Evolutionary conservation across 2,329 filamentous ascomycete species (phyloP).

Genomic region (Fusarium musae): DNA sequence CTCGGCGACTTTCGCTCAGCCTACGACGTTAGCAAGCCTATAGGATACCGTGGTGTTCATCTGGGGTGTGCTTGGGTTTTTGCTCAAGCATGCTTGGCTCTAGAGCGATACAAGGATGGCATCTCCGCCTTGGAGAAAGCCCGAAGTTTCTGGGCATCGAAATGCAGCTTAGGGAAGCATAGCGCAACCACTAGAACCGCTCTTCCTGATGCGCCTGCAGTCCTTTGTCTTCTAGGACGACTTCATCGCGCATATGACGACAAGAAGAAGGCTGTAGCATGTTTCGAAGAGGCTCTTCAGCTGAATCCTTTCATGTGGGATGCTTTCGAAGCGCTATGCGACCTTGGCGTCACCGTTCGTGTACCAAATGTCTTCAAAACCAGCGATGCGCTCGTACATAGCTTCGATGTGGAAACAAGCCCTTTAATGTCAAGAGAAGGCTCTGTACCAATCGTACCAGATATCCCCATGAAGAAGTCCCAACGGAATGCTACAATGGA

Average conservation of each 20-base stretch:
- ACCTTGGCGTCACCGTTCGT: slow-evolving; percentile 83
- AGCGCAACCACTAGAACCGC: slow-evolving; percentile 78
- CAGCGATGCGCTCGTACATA: slow-evolving; percentile 64
- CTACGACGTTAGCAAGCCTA: slow-evolving; percentile 81
- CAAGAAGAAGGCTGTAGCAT: slow-evolving; percentile 83
- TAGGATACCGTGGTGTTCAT: slow-evolving; percentile 77
- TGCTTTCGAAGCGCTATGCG: slow-evolving; percentile 88
- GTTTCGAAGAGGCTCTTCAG: slow-evolving; percentile 89
- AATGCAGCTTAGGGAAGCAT: slow-evolving; percentile 84
- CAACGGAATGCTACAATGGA: slow-evolving; percentile 53
- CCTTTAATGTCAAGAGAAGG: slow-evolving; percentile 52
- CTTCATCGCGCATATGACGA: slow-evolving; percentile 85
- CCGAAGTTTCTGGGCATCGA: slow-evolving; percentile 77
- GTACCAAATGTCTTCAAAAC: slow-evolving; percentile 88
- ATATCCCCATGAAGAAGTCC: slow-evolving; percentile 56
- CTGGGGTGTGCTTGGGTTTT: slow-evolving; percentile 91
- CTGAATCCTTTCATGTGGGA: slow-evolving; percentile 98
- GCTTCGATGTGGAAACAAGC: slow-evolving; percentile 54
- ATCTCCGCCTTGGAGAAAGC: slow-evolving; percentile 86
- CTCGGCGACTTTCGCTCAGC: slow-evolving; percentile 86
- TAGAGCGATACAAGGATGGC: slow-evolving; percentile 84
- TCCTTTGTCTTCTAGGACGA: slow-evolving; percentile 87
- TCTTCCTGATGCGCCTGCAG: slow-evolving; percentile 83
- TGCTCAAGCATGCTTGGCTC: slow-evolving; percentile 84
- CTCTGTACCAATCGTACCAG: slow-evolving; percentile 49